Base-by-base conservation (phyloP, 495 filamentous ascomycete genomes). In the Penicillium argentinense region DNA sequence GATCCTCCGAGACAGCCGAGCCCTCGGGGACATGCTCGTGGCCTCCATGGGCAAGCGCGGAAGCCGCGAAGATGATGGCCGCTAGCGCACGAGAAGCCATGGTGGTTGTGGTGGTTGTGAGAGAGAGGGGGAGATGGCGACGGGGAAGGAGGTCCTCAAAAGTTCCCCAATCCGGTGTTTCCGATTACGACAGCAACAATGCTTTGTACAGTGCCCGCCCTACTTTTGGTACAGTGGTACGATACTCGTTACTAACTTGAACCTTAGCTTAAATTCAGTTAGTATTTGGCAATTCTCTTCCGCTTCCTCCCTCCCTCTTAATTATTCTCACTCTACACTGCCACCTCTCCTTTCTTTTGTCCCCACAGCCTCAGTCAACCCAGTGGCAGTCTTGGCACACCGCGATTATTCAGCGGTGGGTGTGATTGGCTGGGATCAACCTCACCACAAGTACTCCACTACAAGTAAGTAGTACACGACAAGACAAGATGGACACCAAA, bases 1-100 rank as follows among this genome's bases (percentile, higher is more conserved):
- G 92, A 25, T 98, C 91, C 12, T 68, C 59, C n/a, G 89, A 93
- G 53, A 93, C 71, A 21, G 76, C 69, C 45, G 82, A 60, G 42
- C 91, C 92, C 53, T 93, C 86, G 33, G 82, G 80, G 47, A 98
- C 79, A 32, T 81, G 77, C 49, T 76, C 79, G 64, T 89, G 78
- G 72, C 89, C 88, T 42, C 89, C 89, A 63, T 95, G 89, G 44
- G 79, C 85, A 12, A 60, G 49, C 9, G 49, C 73, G 13, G 68
- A 41, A 11, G 60, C 52, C 26, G 57, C 48, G 9, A 76, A 44
- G 42, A 60, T 43, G 54, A 46, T 50, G 44, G 54, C 38, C 51
- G 42, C 42, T 42, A 42, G 40, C 30, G 43, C 12, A 42, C 28
- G 40, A 42, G 14, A 27, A 42, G 41, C 38, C 56, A 63, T 62